Evolutionary conservation across 2,329 filamentous ascomycete genomes (phyloP).

Genomic region (Westerdykella sp.): DNA sequence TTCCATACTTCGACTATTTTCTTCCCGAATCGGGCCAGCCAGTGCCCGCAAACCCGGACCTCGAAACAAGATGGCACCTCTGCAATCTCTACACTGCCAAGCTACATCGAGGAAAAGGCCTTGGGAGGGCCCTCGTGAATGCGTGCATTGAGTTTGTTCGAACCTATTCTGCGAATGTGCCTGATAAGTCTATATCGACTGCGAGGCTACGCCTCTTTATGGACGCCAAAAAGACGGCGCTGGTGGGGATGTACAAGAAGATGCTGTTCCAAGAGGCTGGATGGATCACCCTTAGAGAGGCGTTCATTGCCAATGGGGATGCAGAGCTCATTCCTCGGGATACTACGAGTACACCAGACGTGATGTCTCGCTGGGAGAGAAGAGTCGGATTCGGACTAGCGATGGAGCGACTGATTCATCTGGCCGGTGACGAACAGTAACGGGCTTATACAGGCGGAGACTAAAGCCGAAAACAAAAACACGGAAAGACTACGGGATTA

Average conservation of each 20-base stretch:
- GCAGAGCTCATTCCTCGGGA: conserved; percentile 11
- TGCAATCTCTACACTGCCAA: conserved; percentile 13
- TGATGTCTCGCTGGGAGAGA: conserved; percentile 10
- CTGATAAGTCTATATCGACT: background rate
- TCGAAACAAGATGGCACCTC: conserved; percentile 15
- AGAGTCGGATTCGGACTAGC: conserved; percentile 12
- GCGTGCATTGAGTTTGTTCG: conserved; percentile 3
- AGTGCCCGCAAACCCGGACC: conserved; percentile 5
- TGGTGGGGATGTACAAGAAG: conserved; percentile 11
- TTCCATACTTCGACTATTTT: conserved; percentile 13
- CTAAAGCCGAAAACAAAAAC: too few relatives aligned
- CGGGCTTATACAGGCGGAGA: too few relatives aligned
- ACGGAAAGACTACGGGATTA: too few relatives aligned
- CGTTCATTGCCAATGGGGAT: conserved; percentile 10
- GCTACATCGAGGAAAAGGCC: conserved; percentile 9
- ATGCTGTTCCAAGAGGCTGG: conserved; percentile 12
- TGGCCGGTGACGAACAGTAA: background rate
- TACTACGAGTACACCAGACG: conserved; percentile 8
- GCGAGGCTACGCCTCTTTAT: conserved; percentile 12
- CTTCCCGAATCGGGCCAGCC: conserved; percentile 9
- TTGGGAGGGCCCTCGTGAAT: conserved; percentile 9
- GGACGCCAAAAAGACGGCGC: conserved; percentile 5
- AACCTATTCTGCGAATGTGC: background rate
- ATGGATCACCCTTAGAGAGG: conserved; percentile 7
- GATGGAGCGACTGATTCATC: conserved; percentile 13